Evolutionary conservation across 768 basidiomycete species (phyloP).

Genomic region (Lentinula raphanica): DNA sequence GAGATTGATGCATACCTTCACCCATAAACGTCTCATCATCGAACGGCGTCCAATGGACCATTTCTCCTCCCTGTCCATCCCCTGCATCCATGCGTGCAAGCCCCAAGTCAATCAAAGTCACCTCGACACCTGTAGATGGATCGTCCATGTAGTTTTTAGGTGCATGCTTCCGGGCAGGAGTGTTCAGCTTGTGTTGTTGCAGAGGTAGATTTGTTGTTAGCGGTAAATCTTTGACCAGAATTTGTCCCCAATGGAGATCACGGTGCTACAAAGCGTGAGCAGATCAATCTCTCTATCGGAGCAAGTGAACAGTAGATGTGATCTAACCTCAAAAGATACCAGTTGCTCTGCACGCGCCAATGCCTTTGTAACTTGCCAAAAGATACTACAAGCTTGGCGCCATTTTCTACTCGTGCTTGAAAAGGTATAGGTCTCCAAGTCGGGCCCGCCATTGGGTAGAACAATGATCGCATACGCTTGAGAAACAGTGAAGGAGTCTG

Average conservation of each 20-base stretch:
- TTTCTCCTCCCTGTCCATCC: constrained; percentile 38
- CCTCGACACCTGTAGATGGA: constrained; percentile 56
- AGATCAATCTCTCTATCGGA: no score
- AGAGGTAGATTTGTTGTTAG: constrained; percentile 22
- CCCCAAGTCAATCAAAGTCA: constrained; percentile 92
- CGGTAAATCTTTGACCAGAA: constrained; percentile 65
- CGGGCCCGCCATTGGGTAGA: constrained; percentile 83
- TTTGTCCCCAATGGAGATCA: constrained; percentile 98
- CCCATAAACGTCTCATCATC: constrained; percentile 92
- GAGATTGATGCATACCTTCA: constrained; percentile 47
- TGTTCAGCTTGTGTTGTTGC: constrained; percentile 29
- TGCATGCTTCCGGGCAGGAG: constrained; percentile 19
- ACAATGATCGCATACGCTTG: constrained; percentile 90
- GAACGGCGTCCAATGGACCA: constrained; percentile 71
- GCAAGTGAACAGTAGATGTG: constrained; percentile 13
- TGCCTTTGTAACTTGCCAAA: constrained; percentile 84
- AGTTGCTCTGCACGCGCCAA: constrained; percentile 76
- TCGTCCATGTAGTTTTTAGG: constrained; percentile 53
- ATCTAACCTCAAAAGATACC: constrained; percentile 80
- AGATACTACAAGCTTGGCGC: constrained; percentile 82
- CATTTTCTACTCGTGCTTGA: constrained; percentile 52
- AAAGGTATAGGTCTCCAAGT: constrained; percentile 84
- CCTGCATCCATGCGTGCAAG: constrained; percentile 76
- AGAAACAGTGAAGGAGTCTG: constrained; percentile 69
- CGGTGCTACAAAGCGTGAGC: constrained; percentile 83